Conservation (phyloP, 2,329 filamentous ascomycete species). For the Pyricularia sp. region DNA sequence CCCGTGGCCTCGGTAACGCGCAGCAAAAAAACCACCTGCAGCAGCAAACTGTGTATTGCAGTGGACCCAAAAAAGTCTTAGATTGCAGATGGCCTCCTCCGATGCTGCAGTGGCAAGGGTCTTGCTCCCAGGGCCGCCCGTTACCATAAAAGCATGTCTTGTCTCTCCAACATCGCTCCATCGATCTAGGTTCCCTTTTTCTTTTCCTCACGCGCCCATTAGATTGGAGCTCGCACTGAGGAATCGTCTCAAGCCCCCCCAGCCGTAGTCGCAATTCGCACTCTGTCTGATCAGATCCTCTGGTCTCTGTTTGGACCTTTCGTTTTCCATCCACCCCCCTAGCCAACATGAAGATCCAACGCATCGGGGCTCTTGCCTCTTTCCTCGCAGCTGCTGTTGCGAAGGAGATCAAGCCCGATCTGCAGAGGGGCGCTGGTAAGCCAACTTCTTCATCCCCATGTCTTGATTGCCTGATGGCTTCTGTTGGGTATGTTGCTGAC, state of each 20-base stretch:
- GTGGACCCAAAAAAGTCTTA: neutral
- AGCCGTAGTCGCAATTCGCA: neutral
- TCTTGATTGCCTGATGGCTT: neutral
- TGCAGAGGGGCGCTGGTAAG: conserved; percentile 2
- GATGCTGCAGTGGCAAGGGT: neutral
- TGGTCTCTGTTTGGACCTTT: neutral
- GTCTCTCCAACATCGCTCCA: neutral
- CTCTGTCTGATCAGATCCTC: neutral
- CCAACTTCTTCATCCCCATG: neutral
- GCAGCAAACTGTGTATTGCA: neutral
- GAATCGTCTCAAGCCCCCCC: neutral
- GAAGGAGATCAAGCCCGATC: conserved; percentile 6
- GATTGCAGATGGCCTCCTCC: neutral
- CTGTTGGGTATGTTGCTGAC: neutral
- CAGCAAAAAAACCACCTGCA: neutral
- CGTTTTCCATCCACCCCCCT: neutral
- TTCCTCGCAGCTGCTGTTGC: neutral
- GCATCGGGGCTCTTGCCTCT: neutral
- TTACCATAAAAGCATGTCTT: conserved; percentile 2
- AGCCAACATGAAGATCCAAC: neutral
- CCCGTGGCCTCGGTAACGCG: neutral
- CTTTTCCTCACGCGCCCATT: neutral
- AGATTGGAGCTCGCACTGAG: conserved; percentile 1
- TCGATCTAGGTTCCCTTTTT: neutral
- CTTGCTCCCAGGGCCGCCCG: neutral